Base-by-base conservation (phyloP, 192 early-diverging fungal species). In the Coemansia sp. region DNA sequence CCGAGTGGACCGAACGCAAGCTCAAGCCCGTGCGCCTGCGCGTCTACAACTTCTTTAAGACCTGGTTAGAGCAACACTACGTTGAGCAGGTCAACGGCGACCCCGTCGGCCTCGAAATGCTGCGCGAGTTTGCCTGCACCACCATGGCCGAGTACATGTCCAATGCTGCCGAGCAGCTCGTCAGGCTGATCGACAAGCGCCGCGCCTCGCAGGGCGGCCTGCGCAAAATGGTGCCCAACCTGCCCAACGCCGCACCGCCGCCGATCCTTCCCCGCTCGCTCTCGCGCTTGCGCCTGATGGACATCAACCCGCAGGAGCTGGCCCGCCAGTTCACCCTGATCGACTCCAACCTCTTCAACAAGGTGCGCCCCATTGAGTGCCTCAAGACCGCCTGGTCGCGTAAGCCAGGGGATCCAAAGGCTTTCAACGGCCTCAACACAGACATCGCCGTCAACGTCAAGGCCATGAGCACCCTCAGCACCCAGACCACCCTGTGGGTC, bases 311-410 rank as follows among this genome's bases (percentile, higher is more conserved):
- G 5, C 74, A 91, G 38, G 97, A 99, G 77, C 82, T 98, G 36
- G 95, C 94, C 2, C 88, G 97, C 28, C 97, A 99, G 79, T 84
- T 99, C 66, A 99, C 97, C 5, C 85, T 99, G 64, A 88, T 95
- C 83, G 95, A 96, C 65, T 88, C 85, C n/a, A 87, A 84, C 31
- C 72, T 90, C 31, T 98, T 91, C 68, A 90, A 86, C 72, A 85
- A 87, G 61, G 92, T 99, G 68, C 86, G 89, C 48, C 91, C 93
- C 7, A 85, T 89, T 10, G 97, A 99, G 82, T 96, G 92, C 66
- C 70, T 99, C 58, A 88, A 91, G 63, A 93, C 96, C 63, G 95
- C 93, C 14, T 99, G 97, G 97, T 78, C 75, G 40, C 72, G 72
- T 60, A 89, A 84, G 66, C 86, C 85, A 20, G 83, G 87, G 12